phyloP scores from a whole-genome alignment of 2,329 filamentous ascomycete species.

The Calonectria hawksworthii region DNA sequence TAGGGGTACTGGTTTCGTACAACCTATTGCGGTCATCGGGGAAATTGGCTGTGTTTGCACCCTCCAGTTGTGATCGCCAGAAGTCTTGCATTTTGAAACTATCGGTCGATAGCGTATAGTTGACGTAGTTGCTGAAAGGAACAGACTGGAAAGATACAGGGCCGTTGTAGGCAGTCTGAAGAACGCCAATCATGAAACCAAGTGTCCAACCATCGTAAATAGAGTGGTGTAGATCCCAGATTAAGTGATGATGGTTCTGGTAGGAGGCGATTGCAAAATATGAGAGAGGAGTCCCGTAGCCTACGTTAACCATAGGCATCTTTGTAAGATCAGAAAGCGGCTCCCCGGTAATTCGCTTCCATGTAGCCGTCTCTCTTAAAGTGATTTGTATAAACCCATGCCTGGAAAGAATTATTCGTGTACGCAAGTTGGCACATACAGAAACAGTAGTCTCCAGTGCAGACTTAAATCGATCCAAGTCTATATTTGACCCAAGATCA shows the following conservation, averaged over 20 bases:
- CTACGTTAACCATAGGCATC: neutral
- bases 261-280: constrained; percentile 6
- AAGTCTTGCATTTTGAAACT: neutral
- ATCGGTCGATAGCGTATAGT: neutral
- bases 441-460: neutral
- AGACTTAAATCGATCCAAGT: neutral
- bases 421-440: neutral
- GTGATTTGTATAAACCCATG: neutral
- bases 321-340: constrained; percentile 4
- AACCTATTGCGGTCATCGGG: neutral
- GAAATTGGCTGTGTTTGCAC: constrained; percentile 6
- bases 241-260: neutral
- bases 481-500: neutral
- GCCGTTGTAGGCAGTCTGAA: neutral
- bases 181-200: neutral
- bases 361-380: neutral
- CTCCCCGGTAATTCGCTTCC: neutral
- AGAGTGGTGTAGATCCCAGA: constrained; percentile 10
- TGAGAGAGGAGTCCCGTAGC: constrained; percentile 8
- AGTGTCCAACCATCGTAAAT: constrained; percentile 12
- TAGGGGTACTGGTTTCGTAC: neutral
- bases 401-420: neutral
- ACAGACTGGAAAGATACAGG: constrained; percentile 1
- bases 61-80: constrained; percentile 10
- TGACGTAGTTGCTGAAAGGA: constrained; percentile 11